Evolutionary conservation across 2,329 filamentous ascomycete species (phyloP), one percentile per base, ranked within the genome.

Genomic region (Coleophoma cylindrospora): DNA sequence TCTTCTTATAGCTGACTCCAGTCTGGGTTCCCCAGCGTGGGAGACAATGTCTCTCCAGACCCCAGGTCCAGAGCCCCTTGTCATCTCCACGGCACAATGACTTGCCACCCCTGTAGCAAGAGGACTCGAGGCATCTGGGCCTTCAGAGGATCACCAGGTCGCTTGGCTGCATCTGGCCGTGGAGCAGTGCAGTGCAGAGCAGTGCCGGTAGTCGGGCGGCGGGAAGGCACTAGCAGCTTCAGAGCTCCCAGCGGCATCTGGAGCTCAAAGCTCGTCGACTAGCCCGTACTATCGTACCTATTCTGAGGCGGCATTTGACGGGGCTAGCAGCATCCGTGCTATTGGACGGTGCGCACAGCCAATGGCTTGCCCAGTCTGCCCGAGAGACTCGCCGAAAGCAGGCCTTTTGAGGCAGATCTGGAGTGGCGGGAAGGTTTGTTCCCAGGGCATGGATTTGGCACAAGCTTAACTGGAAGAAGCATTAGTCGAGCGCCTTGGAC

Each of bases 1-100:
- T 14, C 32, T 45, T 40, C 45, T 48, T 54, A 54, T 56, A 54
- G 50, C 50, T 50, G 47, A 52, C 45, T 49, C 50, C 44, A 51
- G 43, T 10, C 21, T 44, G 11, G 10, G 14, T 32, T 27, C 41
- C 17, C 32, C 27, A 27, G 9, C 27, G 27, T 27, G 7, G 7
- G 27, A 3, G 27, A 27, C 7, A 17, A 7, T 17, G 9, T 41
- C 15, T 41, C 15, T 41, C 40, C 40, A 41, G 12, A 22, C 4
- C 22, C n/a, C 15, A 41, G 27, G 7, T 27, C 6, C 9, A 27
- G 27, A 8, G 9, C 27, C 27, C 27, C 27, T 27, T 27, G 27
- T 27, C 27, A 27, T 38, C 36, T 38, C 36, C 36, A 38, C 36
- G 36, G 7, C 5, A 14, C 36, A 38, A 14, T 38, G 13, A 22